These are phyloP conservation scores for Populus hybrid DNA, from an alignment of 441 rosid species.

Conservation along the genomic window DNA sequence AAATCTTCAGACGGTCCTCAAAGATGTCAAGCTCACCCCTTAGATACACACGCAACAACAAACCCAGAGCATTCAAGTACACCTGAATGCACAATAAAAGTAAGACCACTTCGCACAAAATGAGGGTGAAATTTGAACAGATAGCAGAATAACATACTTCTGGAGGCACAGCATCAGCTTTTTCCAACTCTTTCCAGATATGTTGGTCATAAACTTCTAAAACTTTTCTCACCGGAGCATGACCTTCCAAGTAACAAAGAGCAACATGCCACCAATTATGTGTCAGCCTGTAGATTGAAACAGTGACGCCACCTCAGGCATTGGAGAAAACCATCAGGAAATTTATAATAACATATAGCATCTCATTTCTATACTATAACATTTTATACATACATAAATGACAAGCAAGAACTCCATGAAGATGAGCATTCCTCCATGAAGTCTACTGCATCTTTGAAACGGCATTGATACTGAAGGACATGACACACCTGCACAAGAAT, in stretches of 20 bases:
- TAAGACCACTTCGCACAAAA: slow-evolving; percentile 13
- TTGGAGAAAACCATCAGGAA: slow-evolving; percentile 8
- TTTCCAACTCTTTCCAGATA: slow-evolving; percentile 81
- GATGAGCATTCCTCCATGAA: slow-evolving; percentile 75
- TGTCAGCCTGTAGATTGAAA: slow-evolving; percentile 51
- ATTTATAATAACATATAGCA: background rate
- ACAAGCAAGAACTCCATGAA: slow-evolving; percentile 65
- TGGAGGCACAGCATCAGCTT: slow-evolving; percentile 40
- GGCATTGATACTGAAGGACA: slow-evolving; percentile 74
- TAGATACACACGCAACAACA: slow-evolving; percentile 60
- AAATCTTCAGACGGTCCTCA: slow-evolving; percentile 50
- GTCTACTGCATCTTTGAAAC: slow-evolving; percentile 77
- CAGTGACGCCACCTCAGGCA: background rate
- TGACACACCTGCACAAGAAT: slow-evolving; percentile 70
- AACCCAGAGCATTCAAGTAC: slow-evolving; percentile 77
- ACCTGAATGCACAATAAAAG: slow-evolving; percentile 42
- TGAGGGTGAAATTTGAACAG: background rate
- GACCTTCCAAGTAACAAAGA: slow-evolving; percentile 92
- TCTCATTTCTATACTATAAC: slow-evolving; percentile 1
- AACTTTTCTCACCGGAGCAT: slow-evolving; percentile 55
- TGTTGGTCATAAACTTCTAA: slow-evolving; percentile 59
- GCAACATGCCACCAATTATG: slow-evolving; percentile 99
- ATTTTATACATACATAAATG: slow-evolving; percentile 61
- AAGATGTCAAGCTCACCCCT: slow-evolving; percentile 48
- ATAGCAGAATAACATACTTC: slow-evolving; percentile 41